Base-by-base conservation (phyloP, 306 rosid genomes). In the Styphnolobium japonicum region DNA sequence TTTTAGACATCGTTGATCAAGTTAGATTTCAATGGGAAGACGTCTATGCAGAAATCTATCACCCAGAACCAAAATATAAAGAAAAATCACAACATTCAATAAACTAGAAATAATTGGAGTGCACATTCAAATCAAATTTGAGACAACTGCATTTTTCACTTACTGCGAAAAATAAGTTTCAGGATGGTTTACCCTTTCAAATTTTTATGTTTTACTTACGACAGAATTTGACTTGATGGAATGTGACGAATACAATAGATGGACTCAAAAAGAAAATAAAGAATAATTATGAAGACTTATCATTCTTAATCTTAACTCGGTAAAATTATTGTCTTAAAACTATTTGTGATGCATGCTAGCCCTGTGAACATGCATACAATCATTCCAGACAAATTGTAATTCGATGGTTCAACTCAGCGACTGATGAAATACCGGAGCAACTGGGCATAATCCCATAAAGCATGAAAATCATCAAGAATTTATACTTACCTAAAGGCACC, bases 401-500 rank as follows among this genome's bases (percentile, higher is more conserved):
- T 31, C 7, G 1, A 42, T 48, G 52, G 76, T 10, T 67, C n/a
- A 62, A 81, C 49, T 34, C 15, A 48, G 67, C 4, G 0, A 27
- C 57, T 21, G 51, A 23, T 16, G 64, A 76, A 76, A 77, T 11
- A 62, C 2, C 2, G 33, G 3, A 63, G 64, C 62, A 34, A 55
- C 56, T 42, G 58, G 27, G 51, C 15, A 3, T 27, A 37, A 58
- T 48, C 62, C n/a, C 42, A 42, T 46, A 60, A 76, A 69, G 37
- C 63, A 48, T 57, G 56, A 78, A 51, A 63, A 21, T 61, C 46
- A 57, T 34, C 40, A 29, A 80, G 11, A 43, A 33, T 22, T 27
- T 62, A 77, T 10, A 21, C 87, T 75, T 76, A 88, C 91, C 87
- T 68, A 36, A 9, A 51, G 39, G n/a, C 46, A 60, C 46, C 43